phyloP scores from a whole-genome alignment of 352 stramenopile species.

The Phytophthora kernoviae region DNA sequence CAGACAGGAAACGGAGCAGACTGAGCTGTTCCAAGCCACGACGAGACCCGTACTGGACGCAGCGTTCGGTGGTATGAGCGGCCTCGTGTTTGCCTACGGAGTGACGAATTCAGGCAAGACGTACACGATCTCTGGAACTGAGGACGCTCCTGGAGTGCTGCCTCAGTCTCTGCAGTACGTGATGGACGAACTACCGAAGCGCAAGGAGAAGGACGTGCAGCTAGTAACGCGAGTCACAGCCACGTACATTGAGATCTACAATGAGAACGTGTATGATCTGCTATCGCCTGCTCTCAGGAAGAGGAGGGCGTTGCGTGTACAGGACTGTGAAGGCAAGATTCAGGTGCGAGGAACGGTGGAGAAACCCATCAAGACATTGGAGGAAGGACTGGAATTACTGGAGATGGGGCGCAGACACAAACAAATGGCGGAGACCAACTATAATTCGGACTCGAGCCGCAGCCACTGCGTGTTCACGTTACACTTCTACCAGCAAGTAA shows the following conservation, averaged over 20 bases:
- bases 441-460: constrained; percentile 90
- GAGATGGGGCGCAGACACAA: constrained; percentile 68
- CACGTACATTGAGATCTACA: constrained; percentile 99
- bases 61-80: constrained; percentile 85
- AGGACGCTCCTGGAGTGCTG: constrained; percentile 78
- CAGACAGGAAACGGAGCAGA: constrained; percentile 72
- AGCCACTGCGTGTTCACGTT: constrained; percentile 93
- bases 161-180: constrained; percentile 78
- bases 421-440: constrained; percentile 87
- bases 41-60: constrained; percentile 91
- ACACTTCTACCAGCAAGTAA: constrained; percentile 58
- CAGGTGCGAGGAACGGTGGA: constrained; percentile 86
- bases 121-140: constrained; percentile 96
- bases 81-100: constrained; percentile 97
- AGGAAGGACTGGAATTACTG: constrained; percentile 80
- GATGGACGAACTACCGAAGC: constrained; percentile 62
- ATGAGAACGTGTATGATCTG: constrained; percentile 98
- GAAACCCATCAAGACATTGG: constrained; percentile 55
- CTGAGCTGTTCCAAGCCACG: constrained; percentile 91
- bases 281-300: constrained; percentile 68
- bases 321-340: constrained; percentile 89
- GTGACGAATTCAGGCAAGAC: constrained; percentile 99
- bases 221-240: constrained; percentile 69
- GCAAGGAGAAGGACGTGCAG: constrained; percentile 46
- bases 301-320: constrained; percentile 67